phyloP scores from a whole-genome alignment of 257 asterid species.

The Agastache rugosa region DNA sequence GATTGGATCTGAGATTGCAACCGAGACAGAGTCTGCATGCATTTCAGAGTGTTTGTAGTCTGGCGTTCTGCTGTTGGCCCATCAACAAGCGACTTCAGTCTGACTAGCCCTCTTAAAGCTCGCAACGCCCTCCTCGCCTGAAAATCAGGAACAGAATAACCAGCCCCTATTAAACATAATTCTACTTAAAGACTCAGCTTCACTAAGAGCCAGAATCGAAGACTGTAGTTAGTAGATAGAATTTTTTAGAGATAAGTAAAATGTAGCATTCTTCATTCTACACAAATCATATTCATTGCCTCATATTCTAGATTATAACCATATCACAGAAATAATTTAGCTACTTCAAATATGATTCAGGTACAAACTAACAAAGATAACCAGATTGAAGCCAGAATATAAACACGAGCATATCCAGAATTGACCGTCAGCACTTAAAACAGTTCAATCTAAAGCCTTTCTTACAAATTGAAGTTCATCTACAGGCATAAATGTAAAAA shows the following conservation, averaged over 20 bases:
- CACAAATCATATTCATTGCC: not conserved
- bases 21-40: slow-evolving; percentile 75
- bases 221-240: not conserved
- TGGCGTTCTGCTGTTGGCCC: slow-evolving; percentile 79
- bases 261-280: not conserved
- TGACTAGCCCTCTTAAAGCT: slow-evolving; percentile 84
- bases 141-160: slow-evolving; percentile 34
- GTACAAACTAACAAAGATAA: not conserved
- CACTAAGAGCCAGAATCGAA: not conserved
- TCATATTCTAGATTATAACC: not conserved
- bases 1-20: slow-evolving; percentile 84
- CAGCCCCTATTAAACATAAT: slow-evolving; percentile 17
- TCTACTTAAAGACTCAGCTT: slow-evolving; percentile 21
- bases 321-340: not conserved
- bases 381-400: slow-evolving; percentile 3
- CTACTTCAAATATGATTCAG: not conserved
- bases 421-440: not conserved
- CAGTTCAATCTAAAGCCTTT: not conserved
- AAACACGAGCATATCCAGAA: not conserved
- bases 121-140: slow-evolving; percentile 90
- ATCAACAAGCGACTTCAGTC: slow-evolving; percentile 80
- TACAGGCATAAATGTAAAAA: not conserved
- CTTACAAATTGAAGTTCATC: not conserved
- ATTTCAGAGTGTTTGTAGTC: slow-evolving; percentile 71
- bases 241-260: slow-evolving; percentile 4